Percentiles rank a stretch among this genome's conserved stretches.
Evolutionary conservation across 768 basidiomycete species (phyloP).

Genomic region (Saitozyma podzolica): DNA sequence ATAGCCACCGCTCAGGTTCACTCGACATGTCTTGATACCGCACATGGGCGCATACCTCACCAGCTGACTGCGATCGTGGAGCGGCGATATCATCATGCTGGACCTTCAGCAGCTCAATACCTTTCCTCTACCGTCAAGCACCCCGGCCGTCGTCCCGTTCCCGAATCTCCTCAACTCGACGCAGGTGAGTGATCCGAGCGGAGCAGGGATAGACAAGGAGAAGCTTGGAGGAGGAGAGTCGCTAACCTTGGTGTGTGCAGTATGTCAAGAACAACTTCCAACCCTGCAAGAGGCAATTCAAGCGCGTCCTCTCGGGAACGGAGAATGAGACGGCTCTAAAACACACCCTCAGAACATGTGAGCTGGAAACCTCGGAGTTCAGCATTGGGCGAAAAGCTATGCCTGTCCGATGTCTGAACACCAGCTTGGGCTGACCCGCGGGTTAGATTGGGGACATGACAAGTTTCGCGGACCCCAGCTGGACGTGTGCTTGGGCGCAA

Average conservation of each 20-base stretch:
- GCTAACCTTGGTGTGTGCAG: slow-evolving; percentile 6
- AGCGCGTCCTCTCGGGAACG: slow-evolving; percentile 37
- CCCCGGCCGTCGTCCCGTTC: slow-evolving; percentile 28
- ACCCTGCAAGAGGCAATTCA: slow-evolving; percentile 30
- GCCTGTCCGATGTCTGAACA: neutral
- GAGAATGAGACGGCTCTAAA: slow-evolving; percentile 34
- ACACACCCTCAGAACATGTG: slow-evolving; percentile 40
- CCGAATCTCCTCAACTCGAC: slow-evolving; percentile 34
- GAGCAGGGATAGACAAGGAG: neutral
- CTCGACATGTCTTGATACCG: too few species aligned
- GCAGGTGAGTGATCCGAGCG: slow-evolving; percentile 18
- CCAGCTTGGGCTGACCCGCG: neutral
- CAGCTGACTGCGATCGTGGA: too few species aligned
- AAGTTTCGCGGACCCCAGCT: slow-evolving; percentile 44
- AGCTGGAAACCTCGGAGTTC: slow-evolving; percentile 8
- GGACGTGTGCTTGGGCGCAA: slow-evolving; percentile 43
- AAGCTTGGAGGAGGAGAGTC: neutral
- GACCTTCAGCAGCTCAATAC: too few species aligned
- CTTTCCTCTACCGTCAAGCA: slow-evolving; percentile 29
- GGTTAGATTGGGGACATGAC: slow-evolving; percentile 43
- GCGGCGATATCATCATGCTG: too few species aligned
- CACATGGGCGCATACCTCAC: too few species aligned
- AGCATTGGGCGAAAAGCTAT: neutral
- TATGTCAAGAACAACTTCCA: slow-evolving; percentile 33
- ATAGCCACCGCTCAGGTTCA: too few species aligned